Evolutionary conservation across 306 rosid species (phyloP).

Genomic region (Benincasa hispida): DNA sequence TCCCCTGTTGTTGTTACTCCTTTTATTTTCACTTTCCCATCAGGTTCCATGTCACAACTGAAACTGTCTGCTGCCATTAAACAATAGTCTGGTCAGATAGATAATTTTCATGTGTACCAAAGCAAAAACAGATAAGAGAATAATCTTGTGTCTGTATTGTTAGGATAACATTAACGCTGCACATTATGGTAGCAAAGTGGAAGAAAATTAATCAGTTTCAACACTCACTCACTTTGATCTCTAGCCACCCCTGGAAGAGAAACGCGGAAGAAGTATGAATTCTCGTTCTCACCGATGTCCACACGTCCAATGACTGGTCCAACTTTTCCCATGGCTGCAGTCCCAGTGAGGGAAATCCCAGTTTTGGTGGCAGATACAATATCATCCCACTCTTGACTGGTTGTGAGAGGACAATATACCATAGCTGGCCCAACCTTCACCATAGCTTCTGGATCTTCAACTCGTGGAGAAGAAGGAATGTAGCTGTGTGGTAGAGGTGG

Average conservation of each 20-base stretch:
- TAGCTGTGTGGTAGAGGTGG: slow-evolving; percentile 28
- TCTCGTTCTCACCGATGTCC: slow-evolving; percentile 74
- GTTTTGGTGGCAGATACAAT: slow-evolving; percentile 41
- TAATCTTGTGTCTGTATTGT: too few relatives aligned
- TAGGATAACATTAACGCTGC: not conserved
- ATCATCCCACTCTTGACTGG: slow-evolving; percentile 37
- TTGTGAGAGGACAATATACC: slow-evolving; percentile 44
- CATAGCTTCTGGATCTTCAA: slow-evolving; percentile 18
- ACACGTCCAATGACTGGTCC: slow-evolving; percentile 59
- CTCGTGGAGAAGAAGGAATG: slow-evolving; percentile 17
- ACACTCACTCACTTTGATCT: slow-evolving; percentile 65
- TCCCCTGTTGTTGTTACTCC: slow-evolving; percentile 76
- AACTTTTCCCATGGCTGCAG: slow-evolving; percentile 47
- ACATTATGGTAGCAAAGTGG: not conserved
- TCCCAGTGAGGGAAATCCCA: slow-evolving; percentile 58
- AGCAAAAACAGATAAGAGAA: not conserved
- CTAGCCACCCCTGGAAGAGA: slow-evolving; percentile 74
- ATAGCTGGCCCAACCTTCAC: slow-evolving; percentile 35
- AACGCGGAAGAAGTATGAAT: slow-evolving; percentile 53
- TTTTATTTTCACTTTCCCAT: slow-evolving; percentile 40
- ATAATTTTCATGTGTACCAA: not conserved
- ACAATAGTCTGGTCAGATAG: slow-evolving; percentile 8
- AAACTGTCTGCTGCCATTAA: slow-evolving; percentile 45
- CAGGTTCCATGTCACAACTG: slow-evolving; percentile 47
- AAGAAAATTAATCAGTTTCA: not conserved